phyloP scores from a whole-genome alignment of 2,329 filamentous ascomycete species.

The Emericellopsis atlantica region DNA sequence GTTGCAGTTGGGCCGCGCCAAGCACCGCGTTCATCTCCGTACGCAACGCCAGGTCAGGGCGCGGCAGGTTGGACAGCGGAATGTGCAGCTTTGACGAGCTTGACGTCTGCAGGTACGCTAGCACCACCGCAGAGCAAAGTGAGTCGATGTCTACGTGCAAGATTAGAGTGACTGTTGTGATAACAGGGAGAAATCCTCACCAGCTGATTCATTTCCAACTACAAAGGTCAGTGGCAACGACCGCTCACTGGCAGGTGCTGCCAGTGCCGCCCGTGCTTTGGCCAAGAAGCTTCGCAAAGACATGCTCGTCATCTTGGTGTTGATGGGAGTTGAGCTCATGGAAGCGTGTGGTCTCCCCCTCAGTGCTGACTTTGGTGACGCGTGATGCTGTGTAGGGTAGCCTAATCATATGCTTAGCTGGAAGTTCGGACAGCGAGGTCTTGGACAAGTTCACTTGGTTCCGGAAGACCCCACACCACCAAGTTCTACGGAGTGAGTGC shows the following conservation, averaged over 20 bases:
- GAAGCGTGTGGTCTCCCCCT: no score
- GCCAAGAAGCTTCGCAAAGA: conserved; percentile 39
- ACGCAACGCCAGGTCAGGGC: conserved; percentile 55
- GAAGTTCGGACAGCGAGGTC: no score
- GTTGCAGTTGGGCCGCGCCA: conserved; percentile 41
- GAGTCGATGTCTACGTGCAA: conserved; percentile 58
- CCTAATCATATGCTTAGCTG: no score
- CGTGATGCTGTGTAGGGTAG: neutral
- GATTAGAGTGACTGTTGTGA: neutral
- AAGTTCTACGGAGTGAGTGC: no score
- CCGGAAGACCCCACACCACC: no score
- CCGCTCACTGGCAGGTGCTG: conserved; percentile 28
- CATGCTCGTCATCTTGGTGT: neutral
- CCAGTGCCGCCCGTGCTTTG: conserved; percentile 32
- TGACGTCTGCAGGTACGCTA: conserved; percentile 61
- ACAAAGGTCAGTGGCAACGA: conserved; percentile 44
- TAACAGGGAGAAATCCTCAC: conserved; percentile 20
- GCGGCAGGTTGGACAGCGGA: conserved; percentile 59
- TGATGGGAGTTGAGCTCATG: no score
- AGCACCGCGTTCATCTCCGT: conserved; percentile 61
- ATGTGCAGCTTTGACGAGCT: conserved; percentile 48
- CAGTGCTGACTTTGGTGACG: no score
- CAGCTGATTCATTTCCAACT: conserved; percentile 56
- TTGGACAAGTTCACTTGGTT: no score
- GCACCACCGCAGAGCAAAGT: conserved; percentile 59